Conservation (phyloP, 176 grass and related monocot species). For the Phragmites australis region DNA sequence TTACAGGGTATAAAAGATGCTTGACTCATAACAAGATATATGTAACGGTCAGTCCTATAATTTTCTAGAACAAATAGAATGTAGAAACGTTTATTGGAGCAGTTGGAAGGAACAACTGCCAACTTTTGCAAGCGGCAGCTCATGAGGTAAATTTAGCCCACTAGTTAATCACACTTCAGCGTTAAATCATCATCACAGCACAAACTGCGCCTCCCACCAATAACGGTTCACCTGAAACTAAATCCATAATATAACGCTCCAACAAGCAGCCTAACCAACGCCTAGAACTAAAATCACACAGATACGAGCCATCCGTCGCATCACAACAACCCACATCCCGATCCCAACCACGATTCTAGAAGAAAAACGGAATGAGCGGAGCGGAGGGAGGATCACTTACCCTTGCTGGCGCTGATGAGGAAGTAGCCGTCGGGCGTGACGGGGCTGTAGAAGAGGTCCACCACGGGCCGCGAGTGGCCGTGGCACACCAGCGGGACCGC, state of each 20-base stretch:
- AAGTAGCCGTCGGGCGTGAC: slow-evolving; percentile 88
- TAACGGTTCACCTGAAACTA: not conserved
- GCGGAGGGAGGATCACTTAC: slow-evolving; percentile 34
- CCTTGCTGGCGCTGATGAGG: slow-evolving; percentile 97
- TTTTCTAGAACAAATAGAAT: not conserved
- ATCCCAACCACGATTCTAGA: slow-evolving; percentile 5
- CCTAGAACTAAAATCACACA: not conserved
- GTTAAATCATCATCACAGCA: not conserved
- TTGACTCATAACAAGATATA: not conserved
- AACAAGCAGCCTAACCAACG: not conserved
- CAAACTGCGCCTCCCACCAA: not conserved
- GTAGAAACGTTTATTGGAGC: not conserved
- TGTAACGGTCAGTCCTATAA: not conserved
- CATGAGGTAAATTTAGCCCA: not conserved
- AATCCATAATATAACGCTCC: not conserved
- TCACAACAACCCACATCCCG: not conserved
- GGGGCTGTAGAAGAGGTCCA: slow-evolving; percentile 90
- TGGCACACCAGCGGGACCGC: slow-evolving; percentile 88
- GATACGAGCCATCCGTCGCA: not conserved
- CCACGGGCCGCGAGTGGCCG: slow-evolving; percentile 94
- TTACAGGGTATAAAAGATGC: not conserved
- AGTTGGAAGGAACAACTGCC: not conserved
- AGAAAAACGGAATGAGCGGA: not conserved
- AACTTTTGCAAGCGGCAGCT: not conserved
- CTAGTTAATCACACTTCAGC: not conserved